phyloP scores from a whole-genome alignment of 2,329 filamentous ascomycete genomes.

The Phaeosphaeriaceae sp. region DNA sequence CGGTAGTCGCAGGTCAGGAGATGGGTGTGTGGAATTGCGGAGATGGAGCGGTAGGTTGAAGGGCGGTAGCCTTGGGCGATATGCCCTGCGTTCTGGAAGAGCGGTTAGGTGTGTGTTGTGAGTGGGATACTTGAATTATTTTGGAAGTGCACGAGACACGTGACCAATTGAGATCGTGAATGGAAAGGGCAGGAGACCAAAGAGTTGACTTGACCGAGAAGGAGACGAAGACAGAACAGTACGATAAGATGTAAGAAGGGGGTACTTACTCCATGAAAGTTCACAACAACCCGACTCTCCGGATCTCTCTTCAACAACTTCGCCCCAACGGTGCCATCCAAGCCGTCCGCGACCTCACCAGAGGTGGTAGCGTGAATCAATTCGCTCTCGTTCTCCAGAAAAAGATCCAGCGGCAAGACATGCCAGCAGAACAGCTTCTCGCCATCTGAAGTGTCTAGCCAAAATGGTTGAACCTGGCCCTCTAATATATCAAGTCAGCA shows the following conservation, averaged over 20 bases:
- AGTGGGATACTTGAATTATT: slow-evolving; percentile 22
- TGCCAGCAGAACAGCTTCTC: slow-evolving; percentile 90
- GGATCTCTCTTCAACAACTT: slow-evolving; percentile 59
- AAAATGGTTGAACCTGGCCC: slow-evolving; percentile 89
- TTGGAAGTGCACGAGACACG: background rate
- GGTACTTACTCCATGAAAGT: slow-evolving; percentile 67
- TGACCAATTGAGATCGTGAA: background rate
- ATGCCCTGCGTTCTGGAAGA: slow-evolving; percentile 79
- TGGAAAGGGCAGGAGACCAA: background rate
- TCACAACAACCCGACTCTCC: slow-evolving; percentile 62
- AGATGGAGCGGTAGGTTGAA: slow-evolving; percentile 77
- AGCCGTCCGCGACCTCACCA: slow-evolving; percentile 54
- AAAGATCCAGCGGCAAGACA: slow-evolving; percentile 79
- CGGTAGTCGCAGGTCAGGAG: slow-evolving; percentile 91
- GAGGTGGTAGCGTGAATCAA: slow-evolving; percentile 49
- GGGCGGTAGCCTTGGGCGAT: slow-evolving; percentile 80
- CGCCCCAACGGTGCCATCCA: slow-evolving; percentile 58
- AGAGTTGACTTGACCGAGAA: background rate
- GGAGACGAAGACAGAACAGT: background rate
- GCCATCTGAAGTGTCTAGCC: slow-evolving; percentile 74
- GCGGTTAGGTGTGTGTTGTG: slow-evolving; percentile 4
- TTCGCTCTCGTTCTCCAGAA: slow-evolving; percentile 72
- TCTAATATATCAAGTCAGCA: slow-evolving; percentile 54
- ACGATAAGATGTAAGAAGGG: slow-evolving; percentile 6
- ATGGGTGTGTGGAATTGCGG: slow-evolving; percentile 73